Percentiles rank a stretch among this genome's conserved stretches.
Conservation (phyloP, 805 yeast species). For the Saccharomycopsis oosterbeekiorum region DNA sequence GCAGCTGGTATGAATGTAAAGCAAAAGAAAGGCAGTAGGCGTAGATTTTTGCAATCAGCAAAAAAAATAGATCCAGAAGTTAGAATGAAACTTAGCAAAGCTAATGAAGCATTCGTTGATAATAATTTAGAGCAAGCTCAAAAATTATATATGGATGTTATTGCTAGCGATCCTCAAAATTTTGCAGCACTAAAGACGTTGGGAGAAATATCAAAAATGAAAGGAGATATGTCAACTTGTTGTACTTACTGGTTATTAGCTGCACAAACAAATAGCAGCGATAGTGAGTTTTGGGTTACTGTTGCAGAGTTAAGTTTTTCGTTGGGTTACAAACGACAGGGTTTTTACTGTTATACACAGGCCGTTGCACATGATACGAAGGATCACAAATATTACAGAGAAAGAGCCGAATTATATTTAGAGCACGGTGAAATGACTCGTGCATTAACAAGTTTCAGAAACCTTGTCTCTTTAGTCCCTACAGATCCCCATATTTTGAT, state of each 20-base stretch:
- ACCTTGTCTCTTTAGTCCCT: slow-evolving; percentile 47
- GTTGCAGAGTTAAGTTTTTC: slow-evolving; percentile 62
- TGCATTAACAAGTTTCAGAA: slow-evolving; percentile 66
- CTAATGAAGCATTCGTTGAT: slow-evolving; percentile 71
- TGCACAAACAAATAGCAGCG: slow-evolving; percentile 66
- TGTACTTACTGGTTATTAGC: slow-evolving; percentile 77
- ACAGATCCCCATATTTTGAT: slow-evolving; percentile 48
- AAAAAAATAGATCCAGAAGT: slow-evolving; percentile 65
- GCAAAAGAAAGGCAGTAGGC: slow-evolving; percentile 28
- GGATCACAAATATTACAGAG: slow-evolving; percentile 46
- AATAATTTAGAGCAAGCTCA: slow-evolving; percentile 52
- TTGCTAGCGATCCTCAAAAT: slow-evolving; percentile 66
- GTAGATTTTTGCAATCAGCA: slow-evolving; percentile 23
- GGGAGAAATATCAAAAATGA: slow-evolving; percentile 70
- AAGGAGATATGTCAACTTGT: slow-evolving; percentile 60
- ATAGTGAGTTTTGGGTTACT: slow-evolving; percentile 66
- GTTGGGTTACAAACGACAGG: slow-evolving; percentile 63
- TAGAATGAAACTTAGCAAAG: slow-evolving; percentile 51
- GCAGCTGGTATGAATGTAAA: slow-evolving; percentile 48
- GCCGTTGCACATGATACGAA: slow-evolving; percentile 37
- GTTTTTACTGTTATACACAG: slow-evolving; percentile 65
- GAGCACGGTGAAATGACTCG: slow-evolving; percentile 57
- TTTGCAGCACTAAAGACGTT: slow-evolving; percentile 79
- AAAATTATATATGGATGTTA: slow-evolving; percentile 53
- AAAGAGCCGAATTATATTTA: slow-evolving; percentile 57